Evolutionary conservation across 1,139 yeast species (phyloP).

Genomic region (Sugiyamaella grinbergsii): DNA sequence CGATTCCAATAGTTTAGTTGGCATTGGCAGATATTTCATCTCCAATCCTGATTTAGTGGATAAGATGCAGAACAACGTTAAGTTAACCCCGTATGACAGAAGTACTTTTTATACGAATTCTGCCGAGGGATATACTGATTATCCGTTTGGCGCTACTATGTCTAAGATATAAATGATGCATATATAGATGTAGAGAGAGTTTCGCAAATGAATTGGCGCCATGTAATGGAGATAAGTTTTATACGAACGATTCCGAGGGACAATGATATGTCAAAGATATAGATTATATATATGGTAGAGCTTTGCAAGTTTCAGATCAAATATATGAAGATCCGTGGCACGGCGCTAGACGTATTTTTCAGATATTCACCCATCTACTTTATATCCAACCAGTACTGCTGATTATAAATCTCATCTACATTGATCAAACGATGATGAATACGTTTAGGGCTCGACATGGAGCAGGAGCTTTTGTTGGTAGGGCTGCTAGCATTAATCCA

Average conservation of each 20-base stretch:
- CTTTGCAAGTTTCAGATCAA: too few relatives aligned
- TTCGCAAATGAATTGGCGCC: too few relatives aligned
- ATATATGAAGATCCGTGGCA: too few relatives aligned
- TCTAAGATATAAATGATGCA: slow-evolving; percentile 7
- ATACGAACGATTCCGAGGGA: too few relatives aligned
- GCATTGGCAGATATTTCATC: slow-evolving; percentile 51
- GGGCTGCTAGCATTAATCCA: not conserved
- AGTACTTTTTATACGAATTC: slow-evolving; percentile 41
- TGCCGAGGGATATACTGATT: slow-evolving; percentile 43
- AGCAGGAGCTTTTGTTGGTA: not conserved
- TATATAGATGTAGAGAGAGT: not conserved
- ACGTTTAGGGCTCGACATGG: not conserved
- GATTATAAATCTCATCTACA: slow-evolving; percentile 5
- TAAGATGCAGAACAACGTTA: slow-evolving; percentile 44
- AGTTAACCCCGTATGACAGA: slow-evolving; percentile 42
- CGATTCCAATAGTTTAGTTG: slow-evolving; percentile 48
- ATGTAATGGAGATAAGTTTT: too few relatives aligned
- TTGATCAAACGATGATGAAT: not conserved
- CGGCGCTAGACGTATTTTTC: slow-evolving; percentile 7
- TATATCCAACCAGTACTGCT: not conserved
- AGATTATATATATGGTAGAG: not conserved
- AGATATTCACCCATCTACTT: not conserved
- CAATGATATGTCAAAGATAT: too few relatives aligned
- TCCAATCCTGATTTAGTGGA: slow-evolving; percentile 54
- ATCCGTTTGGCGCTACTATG: slow-evolving; percentile 24